Base-by-base conservation (phyloP, 2,329 filamentous ascomycete species). In the Annulohypoxylon truncatum region DNA sequence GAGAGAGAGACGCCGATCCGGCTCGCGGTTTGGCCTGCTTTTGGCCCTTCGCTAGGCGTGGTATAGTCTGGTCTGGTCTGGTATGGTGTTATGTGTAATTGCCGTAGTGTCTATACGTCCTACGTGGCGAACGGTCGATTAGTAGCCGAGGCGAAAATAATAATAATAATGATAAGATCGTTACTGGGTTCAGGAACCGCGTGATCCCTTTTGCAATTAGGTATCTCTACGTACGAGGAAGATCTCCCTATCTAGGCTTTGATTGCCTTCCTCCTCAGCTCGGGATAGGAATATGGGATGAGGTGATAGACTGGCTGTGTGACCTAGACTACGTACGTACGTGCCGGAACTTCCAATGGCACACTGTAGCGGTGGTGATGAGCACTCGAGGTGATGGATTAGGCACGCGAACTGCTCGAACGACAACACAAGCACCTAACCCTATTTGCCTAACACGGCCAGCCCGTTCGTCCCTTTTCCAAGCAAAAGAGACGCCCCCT, bases 331-430 rank as follows among this genome's bases (percentile, higher is more conserved):
- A 42, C 38, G 38, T 20, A 42, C 38, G 38, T 42, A 38, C 18
- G 15, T 42, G 38, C 38, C 42, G 42, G 42, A 46, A 5, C 20
- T 26, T 26, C 18, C 12, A 20, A 46, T 26, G 20, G 20, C 20
- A 28, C 24, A 28, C 44, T 29, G 44, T 48, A 24, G 18, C 9
- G 42, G 26, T 22, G 22, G 42, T 26, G 38, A 42, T 42, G 38
- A 42, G 38, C 38, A 20, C 38, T 42, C 22, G 15, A 22, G 38
- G 9, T 22, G 38, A 42, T 42, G 15, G 38, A 42, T 42, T 42
- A 42, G 38, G 38, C 38, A 46, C 42, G 13, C 44, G 22, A 48
- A 48, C 42, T 48, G 44, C 24, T 48, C 44, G 44, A 48, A 29
- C 44, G 29, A 48, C 24, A n/a, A 26, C 20, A 20, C 18, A 4